Evolutionary conservation across 306 rosid genomes (phyloP).

Genomic region (Medicago lupulina): DNA sequence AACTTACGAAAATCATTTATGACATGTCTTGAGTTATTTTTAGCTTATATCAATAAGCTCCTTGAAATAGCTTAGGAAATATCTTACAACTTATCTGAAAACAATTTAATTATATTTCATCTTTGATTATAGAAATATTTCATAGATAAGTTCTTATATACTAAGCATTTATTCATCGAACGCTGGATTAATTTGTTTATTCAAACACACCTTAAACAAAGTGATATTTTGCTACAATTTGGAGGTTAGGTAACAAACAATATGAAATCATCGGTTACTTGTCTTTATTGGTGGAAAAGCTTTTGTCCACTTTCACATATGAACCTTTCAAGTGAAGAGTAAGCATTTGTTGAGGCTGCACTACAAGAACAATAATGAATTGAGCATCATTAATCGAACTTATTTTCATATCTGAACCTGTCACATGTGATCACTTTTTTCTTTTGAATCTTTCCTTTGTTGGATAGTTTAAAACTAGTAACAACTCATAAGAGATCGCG

Average conservation of each 20-base stretch:
- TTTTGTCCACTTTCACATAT: slow-evolving; percentile 9
- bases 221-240: not conserved
- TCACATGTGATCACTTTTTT: slow-evolving; percentile 16
- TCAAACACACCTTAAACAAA: no score
- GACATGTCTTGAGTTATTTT: no score
- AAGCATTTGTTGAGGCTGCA: not conserved
- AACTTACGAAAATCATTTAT: no score
- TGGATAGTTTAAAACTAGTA: slow-evolving; percentile 28
- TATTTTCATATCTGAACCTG: slow-evolving; percentile 4
- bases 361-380: not conserved
- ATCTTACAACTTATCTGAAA: not conserved
- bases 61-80: not conserved
- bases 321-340: slow-evolving; percentile 4
- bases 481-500: slow-evolving; percentile 5
- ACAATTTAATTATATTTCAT: not conserved
- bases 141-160: no score
- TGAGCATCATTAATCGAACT: slow-evolving; percentile 7
- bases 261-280: slow-evolving; percentile 1
- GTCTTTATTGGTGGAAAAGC: not conserved
- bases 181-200: no score
- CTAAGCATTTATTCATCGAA: no score
- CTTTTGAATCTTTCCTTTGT: slow-evolving; percentile 31
- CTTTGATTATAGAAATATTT: not conserved
- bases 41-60: not conserved
- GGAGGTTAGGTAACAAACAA: slow-evolving; percentile 14